Percentiles rank a stretch among this genome's conserved stretches.
phyloP scores from a whole-genome alignment of 2,329 filamentous ascomycete species.

The Chaetomiaceae sp. region DNA sequence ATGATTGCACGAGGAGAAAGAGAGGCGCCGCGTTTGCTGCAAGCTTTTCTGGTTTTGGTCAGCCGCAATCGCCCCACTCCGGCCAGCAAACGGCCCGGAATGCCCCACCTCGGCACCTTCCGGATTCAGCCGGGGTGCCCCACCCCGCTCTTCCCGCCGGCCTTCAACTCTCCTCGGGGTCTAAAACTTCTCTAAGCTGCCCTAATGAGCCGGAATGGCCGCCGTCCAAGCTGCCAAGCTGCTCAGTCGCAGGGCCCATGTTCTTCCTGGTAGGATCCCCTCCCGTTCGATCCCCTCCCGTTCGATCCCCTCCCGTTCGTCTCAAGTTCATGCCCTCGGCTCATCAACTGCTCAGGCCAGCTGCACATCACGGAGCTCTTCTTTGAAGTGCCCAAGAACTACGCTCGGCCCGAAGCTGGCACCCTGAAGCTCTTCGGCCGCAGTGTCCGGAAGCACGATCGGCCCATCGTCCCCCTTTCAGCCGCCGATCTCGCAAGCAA shows the following conservation, averaged over 20 bases:
- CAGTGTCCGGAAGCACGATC: slow-evolving; percentile 63
- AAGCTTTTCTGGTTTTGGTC: too few species aligned
- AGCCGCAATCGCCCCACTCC: too few species aligned
- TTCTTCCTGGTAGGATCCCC: slow-evolving; percentile 22
- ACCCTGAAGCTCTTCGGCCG: slow-evolving; percentile 74
- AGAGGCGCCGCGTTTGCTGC: background rate
- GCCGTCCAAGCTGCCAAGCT: slow-evolving; percentile 37
- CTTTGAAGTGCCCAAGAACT: slow-evolving; percentile 82
- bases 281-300: background rate
- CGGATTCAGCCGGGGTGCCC: too few species aligned
- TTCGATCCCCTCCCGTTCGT: background rate
- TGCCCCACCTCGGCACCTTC: too few species aligned
- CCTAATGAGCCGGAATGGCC: too few species aligned
- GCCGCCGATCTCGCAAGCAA: slow-evolving; percentile 24
- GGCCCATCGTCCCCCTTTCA: slow-evolving; percentile 49
- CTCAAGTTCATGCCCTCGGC: background rate
- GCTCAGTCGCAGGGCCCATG: slow-evolving; percentile 29
- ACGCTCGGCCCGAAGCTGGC: slow-evolving; percentile 56
- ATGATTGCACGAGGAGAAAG: slow-evolving; percentile 2
- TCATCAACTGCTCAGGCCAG: slow-evolving; percentile 50
- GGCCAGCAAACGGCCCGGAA: too few species aligned
- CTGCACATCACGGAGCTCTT: slow-evolving; percentile 75
- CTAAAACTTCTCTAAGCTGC: too few species aligned
- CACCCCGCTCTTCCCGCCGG: too few species aligned
- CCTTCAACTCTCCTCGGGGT: too few species aligned